Evolutionary conservation across 495 filamentous ascomycete species (phyloP).

Genomic region (Hyaloscypha bicolor): DNA sequence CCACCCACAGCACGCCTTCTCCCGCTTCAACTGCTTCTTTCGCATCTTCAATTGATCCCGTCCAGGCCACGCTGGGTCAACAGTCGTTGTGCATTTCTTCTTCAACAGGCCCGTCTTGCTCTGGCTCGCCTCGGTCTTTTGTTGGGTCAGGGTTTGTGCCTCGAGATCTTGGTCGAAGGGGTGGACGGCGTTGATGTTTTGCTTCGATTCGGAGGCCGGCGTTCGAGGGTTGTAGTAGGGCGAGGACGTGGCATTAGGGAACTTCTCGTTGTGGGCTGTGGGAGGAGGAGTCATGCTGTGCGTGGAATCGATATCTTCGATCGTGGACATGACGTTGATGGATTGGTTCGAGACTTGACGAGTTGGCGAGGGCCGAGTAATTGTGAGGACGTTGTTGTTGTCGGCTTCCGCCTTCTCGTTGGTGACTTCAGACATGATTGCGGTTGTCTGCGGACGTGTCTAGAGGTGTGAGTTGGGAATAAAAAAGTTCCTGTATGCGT

Average conservation of each 20-base stretch:
- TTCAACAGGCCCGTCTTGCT: constrained; percentile 25
- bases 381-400: constrained; percentile 23
- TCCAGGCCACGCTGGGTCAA: constrained; percentile 41
- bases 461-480: background rate
- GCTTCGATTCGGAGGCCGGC: constrained; percentile 11
- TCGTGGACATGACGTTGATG: constrained; percentile 19
- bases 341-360: constrained; percentile 20
- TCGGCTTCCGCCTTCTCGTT: constrained; percentile 20
- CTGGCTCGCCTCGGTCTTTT: constrained; percentile 26
- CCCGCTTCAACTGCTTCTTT: constrained; percentile 30
- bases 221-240: background rate
- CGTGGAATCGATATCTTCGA: constrained; percentile 28
- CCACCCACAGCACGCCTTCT: constrained; percentile 27
- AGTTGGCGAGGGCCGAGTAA: constrained; percentile 19
- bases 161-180: constrained; percentile 42
- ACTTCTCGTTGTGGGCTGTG: constrained; percentile 21
- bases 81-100: constrained; percentile 26
- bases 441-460: background rate
- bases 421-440: constrained; percentile 15
- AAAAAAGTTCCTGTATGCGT: background rate
- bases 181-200: constrained; percentile 10
- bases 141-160: constrained; percentile 25
- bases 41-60: constrained; percentile 19
- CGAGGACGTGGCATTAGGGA: background rate
- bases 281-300: constrained; percentile 20